Evolutionary conservation across 768 basidiomycete genomes (phyloP).

Genomic region (Boletus sp.): DNA sequence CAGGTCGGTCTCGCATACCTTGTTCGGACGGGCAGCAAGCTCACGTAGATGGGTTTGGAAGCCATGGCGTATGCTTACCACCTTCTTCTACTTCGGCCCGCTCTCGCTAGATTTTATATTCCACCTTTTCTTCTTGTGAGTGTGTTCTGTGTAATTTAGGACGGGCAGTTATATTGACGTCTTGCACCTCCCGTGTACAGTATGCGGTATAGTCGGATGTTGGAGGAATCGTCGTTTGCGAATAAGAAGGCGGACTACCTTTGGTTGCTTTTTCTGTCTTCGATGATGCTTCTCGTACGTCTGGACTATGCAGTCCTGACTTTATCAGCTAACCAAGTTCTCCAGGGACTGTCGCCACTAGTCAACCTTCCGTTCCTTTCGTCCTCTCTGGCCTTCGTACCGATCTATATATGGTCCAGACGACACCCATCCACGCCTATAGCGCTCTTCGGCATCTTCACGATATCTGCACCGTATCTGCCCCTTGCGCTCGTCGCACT

Average conservation of each 20-base stretch:
- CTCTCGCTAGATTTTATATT: constrained; percentile 94
- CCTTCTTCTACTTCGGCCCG: constrained; percentile 95
- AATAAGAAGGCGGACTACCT: constrained; percentile 92
- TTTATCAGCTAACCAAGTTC: neutral
- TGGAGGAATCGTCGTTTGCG: constrained; percentile 95
- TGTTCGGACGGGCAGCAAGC: constrained; percentile 1
- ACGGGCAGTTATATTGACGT: neutral
- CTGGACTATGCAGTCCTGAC: neutral
- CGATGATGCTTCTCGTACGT: constrained; percentile 80
- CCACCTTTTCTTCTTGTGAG: constrained; percentile 98
- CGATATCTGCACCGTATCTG: constrained; percentile 93
- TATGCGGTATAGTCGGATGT: constrained; percentile 95
- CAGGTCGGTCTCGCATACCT: constrained; percentile 45
- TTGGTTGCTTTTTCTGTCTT: constrained; percentile 86
- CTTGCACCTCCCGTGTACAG: constrained; percentile 37
- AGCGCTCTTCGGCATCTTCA: constrained; percentile 91
- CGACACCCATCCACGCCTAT: constrained; percentile 95
- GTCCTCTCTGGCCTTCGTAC: constrained; percentile 88
- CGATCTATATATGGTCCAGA: constrained; percentile 96
- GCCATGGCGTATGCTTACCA: constrained; percentile 88
- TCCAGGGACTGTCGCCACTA: constrained; percentile 75
- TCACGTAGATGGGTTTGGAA: constrained; percentile 32
- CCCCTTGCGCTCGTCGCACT: constrained; percentile 89
- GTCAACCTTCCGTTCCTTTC: constrained; percentile 94
- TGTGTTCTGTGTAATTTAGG: constrained; percentile 1